A percentile compares a stretch with the other conserved stretches of the same genome.
phyloP scores from a whole-genome alignment of 495 filamentous ascomycete genomes.

The Neurospora sp. region DNA sequence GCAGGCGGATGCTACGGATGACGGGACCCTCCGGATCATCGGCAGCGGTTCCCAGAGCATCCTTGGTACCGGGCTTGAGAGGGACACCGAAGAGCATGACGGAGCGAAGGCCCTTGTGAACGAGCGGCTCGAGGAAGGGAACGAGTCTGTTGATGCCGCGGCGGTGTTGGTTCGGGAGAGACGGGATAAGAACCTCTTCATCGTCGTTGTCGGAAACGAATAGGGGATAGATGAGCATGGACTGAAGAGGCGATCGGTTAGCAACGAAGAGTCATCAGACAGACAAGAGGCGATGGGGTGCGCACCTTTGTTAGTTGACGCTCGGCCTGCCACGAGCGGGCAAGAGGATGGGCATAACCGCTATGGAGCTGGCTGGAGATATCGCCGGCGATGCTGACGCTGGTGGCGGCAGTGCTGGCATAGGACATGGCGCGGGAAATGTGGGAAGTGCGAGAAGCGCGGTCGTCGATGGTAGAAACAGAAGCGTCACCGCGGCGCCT shows the following conservation, averaged over 20 bases:
- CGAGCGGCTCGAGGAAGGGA: slow-evolving; percentile 73
- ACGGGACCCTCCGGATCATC: slow-evolving; percentile 91
- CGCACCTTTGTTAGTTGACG: slow-evolving; percentile 89
- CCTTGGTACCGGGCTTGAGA: slow-evolving; percentile 66
- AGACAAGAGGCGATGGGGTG: background rate
- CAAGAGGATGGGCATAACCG: slow-evolving; percentile 87
- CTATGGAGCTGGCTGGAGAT: slow-evolving; percentile 93
- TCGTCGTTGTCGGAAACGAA: slow-evolving; percentile 93
- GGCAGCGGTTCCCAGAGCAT: slow-evolving; percentile 84
- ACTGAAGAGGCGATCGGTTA: slow-evolving; percentile 38
- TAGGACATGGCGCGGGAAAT: slow-evolving; percentile 69
- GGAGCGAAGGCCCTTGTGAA: slow-evolving; percentile 78
- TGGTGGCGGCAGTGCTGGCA: slow-evolving; percentile 82
- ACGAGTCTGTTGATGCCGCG: slow-evolving; percentile 79
- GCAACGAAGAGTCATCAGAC: background rate
- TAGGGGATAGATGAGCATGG: slow-evolving; percentile 95
- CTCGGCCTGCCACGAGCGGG: slow-evolving; percentile 90
- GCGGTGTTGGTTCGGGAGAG: slow-evolving; percentile 78
- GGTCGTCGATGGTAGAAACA: slow-evolving; percentile 44
- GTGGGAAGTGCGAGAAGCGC: slow-evolving; percentile 48
- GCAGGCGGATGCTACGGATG: slow-evolving; percentile 68
- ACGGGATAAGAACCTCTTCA: slow-evolving; percentile 83
- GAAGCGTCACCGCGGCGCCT: slow-evolving; percentile 35
- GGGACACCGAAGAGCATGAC: slow-evolving; percentile 97
- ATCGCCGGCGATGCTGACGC: slow-evolving; percentile 83